These are phyloP conservation scores for Solanum pinnatisectum DNA, from an alignment of 257 asterid genomes.

Conservation along the genomic window DNA sequence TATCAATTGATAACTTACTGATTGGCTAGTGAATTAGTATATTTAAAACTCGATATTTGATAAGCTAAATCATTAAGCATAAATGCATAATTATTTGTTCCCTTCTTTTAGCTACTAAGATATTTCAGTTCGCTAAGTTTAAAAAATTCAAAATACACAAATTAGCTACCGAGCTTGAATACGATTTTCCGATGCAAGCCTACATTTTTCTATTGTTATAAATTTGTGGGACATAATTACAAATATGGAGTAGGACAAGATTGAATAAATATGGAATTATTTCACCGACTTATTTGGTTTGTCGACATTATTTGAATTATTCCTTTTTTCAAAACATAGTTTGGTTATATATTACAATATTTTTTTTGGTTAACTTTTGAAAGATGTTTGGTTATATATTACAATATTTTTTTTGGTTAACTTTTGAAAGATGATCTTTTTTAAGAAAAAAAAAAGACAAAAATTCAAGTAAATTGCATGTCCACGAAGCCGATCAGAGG, in stretches of 20 bases:
- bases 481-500: background rate
- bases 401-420: background rate
- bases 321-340: background rate
- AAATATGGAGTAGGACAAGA: background rate
- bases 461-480: background rate
- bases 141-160: accelerated
- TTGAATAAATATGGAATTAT: background rate
- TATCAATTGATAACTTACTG: no score
- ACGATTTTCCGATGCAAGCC: no score
- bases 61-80: background rate
- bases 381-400: background rate
- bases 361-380: background rate
- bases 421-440: background rate
- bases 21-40: no score
- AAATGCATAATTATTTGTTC: no score
- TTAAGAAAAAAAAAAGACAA: background rate
- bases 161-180: no score
- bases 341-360: background rate
- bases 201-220: no score
- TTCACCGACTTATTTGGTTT: background rate
- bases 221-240: background rate
- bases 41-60: no score
- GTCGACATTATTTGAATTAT: background rate
- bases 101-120: no score
- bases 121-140: no score